Evolutionary conservation across 2,329 filamentous ascomycete genomes (phyloP).

Genomic region (Plectosphaerella cucumerina): DNA sequence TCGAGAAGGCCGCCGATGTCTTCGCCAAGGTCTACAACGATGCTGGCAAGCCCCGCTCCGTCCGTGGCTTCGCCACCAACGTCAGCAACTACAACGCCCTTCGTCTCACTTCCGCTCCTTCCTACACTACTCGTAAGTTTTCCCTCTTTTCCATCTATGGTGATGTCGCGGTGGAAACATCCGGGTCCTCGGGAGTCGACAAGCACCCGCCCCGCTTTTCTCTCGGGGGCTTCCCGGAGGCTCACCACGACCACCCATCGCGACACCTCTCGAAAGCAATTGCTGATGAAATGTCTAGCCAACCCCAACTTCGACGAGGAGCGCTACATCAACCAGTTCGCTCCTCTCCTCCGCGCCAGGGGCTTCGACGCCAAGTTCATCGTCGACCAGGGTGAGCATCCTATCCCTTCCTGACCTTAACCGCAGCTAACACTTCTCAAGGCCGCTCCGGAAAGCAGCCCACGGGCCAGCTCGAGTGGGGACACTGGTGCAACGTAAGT

Average conservation of each 20-base stretch:
- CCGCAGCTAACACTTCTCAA: neutral
- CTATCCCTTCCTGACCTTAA: neutral
- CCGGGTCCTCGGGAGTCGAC: no score
- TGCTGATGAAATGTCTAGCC: conserved; percentile 13
- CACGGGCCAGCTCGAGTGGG: conserved; percentile 57
- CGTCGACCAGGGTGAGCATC: conserved; percentile 34
- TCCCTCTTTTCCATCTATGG: neutral
- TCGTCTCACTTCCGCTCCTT: conserved; percentile 29
- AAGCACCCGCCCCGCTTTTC: neutral
- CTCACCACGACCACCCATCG: conserved; percentile 8
- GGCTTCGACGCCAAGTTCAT: conserved; percentile 46
- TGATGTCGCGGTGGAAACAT: no score
- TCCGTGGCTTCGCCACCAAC: conserved; percentile 54
- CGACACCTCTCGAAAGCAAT: conserved; percentile 18
- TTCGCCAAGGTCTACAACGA: conserved; percentile 44
- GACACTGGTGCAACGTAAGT: conserved; percentile 47
- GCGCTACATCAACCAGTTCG: conserved; percentile 61
- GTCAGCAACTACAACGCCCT: conserved; percentile 38
- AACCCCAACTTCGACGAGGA: conserved; percentile 48
- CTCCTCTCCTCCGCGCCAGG: conserved; percentile 49
- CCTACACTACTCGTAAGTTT: conserved; percentile 34
- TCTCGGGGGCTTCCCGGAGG: neutral
- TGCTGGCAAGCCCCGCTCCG: conserved; percentile 41
- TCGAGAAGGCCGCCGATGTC: conserved; percentile 41
- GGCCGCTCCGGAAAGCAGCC: conserved; percentile 46